These are phyloP conservation scores for Cicer chorassanicum DNA, from an alignment of 306 rosid species.

Conservation along the genomic window DNA sequence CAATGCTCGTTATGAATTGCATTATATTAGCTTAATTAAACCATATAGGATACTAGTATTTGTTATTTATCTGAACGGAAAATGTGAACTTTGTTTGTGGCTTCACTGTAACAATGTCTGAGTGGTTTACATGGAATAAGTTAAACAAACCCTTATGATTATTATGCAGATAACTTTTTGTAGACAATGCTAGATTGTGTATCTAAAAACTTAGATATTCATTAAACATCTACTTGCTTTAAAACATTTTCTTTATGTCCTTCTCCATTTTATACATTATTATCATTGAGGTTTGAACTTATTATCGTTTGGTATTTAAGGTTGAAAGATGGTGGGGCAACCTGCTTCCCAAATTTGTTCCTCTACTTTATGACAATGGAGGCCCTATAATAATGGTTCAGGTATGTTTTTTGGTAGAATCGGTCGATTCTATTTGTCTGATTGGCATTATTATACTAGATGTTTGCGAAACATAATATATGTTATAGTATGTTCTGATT, in stretches of 20 bases:
- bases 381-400: slow-evolving; percentile 96
- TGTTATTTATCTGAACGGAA: not conserved
- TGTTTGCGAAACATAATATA: slow-evolving; percentile 30
- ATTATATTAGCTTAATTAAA: not conserved
- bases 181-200: slow-evolving; percentile 8
- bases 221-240: slow-evolving; percentile 25
- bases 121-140: not conserved
- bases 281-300: slow-evolving; percentile 38
- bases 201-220: slow-evolving; percentile 25
- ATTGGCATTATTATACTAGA: slow-evolving; percentile 24
- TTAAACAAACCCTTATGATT: slow-evolving; percentile 10
- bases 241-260: slow-evolving; percentile 24
- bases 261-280: not conserved
- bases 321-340: slow-evolving; percentile 91
- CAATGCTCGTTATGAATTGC: too few relatives aligned
- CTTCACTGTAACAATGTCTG: not conserved
- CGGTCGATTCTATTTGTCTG: slow-evolving; percentile 20
- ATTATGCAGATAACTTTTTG: slow-evolving; percentile 12
- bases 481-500: slow-evolving; percentile 10
- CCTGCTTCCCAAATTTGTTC: slow-evolving; percentile 78
- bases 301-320: slow-evolving; percentile 53
- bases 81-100: not conserved
- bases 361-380: slow-evolving; percentile 76
- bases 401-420: slow-evolving; percentile 53
- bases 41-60: not conserved